Evolutionary conservation across 257 asterid genomes (phyloP), one percentile per base, ranked within the genome.

Genomic region (Jacaranda copaia): DNA sequence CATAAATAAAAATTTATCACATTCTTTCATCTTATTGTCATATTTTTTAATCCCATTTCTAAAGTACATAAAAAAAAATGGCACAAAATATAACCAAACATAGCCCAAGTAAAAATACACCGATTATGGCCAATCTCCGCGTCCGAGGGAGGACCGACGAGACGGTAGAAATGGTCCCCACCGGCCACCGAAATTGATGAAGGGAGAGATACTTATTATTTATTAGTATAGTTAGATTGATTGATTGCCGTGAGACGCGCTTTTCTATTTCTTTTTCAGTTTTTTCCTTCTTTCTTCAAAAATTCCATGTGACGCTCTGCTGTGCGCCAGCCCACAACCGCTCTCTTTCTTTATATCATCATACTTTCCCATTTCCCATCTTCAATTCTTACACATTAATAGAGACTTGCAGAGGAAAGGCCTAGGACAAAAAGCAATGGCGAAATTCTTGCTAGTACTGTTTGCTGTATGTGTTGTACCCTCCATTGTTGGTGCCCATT

Each of bases 391-490:
- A 13, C 3, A 16, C 4, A 16, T 19, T 59, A 11, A 25, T 68
- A 55, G 3, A 18, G 3, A 55, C 8, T 14, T 11, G 19, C 11
- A 16, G 38, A 45, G 11, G 42, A 66, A 40, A 43, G 12, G 2
- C 9, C 36, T 5, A 13, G 10, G 25, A 14, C 15, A 13, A n/a
- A 59, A 35, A 15, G 79, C 65, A 80, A 93, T 93, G 98, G 86
- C 88, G 46, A 89, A 83, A 68, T 9, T 66, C 43, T 46, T 87
- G 59, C 49, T 85, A 0, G 70, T 70, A 0, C 56, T 87, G 39
- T 14, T 87, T 8, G 91, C 88, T 36, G 35, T 89, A 11, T 87
- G 88, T 15, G 52, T 81, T n/a, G 83, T 85, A 4, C 82, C 85
- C 36, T 79, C 88, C 68, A 55, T 89, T 53, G 79, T 84, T 3